These are phyloP conservation scores for Zygotorulaspora danielsina DNA, from an alignment of 805 yeast species.

Conservation along the genomic window DNA sequence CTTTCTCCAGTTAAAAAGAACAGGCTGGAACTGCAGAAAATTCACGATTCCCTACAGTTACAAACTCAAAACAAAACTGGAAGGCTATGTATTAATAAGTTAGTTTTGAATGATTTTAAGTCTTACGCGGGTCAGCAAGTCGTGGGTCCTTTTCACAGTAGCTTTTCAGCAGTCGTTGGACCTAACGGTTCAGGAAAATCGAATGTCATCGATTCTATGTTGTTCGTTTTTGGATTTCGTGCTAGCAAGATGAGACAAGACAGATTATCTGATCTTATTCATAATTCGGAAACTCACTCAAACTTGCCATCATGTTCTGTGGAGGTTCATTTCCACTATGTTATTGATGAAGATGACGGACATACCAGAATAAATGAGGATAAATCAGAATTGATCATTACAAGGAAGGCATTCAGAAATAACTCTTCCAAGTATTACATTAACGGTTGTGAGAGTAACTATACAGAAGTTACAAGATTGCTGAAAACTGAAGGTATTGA, in stretches of 20 bases:
- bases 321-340: conserved; percentile 81
- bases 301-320: conserved; percentile 75
- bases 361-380: conserved; percentile 46
- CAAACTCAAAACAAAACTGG: conserved; percentile 36
- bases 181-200: conserved; percentile 99
- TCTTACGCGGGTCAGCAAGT: conserved; percentile 92
- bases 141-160: conserved; percentile 91
- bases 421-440: conserved; percentile 76
- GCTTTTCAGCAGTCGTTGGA: conserved; percentile 96
- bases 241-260: conserved; percentile 97
- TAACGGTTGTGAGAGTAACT: conserved; percentile 64
- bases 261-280: conserved; percentile 86
- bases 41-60: conserved; percentile 23
- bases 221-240: conserved; percentile 95
- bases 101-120: conserved; percentile 81
- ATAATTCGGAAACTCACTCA: conserved; percentile 74
- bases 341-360: conserved; percentile 53
- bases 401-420: conserved; percentile 74
- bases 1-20: conserved; percentile 39
- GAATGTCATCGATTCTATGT: conserved; percentile 91
- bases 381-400: conserved; percentile 57
- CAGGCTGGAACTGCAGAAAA: conserved; percentile 32
- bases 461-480: conserved; percentile 70
- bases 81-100: conserved; percentile 68
- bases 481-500: conserved; percentile 84